Conservation (phyloP, 257 asterid species). For the Nicotiana noctiflora region DNA sequence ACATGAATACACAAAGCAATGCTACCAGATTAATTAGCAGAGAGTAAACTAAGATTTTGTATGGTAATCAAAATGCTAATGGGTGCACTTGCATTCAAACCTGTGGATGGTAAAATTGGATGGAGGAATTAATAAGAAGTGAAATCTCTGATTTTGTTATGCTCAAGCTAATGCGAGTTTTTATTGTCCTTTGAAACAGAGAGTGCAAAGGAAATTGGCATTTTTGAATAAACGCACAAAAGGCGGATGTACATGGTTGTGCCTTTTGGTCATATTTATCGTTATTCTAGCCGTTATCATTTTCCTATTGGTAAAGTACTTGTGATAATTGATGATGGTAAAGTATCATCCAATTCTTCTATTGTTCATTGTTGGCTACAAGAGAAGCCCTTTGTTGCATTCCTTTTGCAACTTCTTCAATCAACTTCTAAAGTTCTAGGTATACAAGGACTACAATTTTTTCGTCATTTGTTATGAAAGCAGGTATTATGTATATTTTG, state of each 20-base stretch:
- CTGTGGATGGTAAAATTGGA: neutral
- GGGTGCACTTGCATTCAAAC: neutral
- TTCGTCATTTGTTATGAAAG: neutral
- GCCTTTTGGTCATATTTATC: slow-evolving; percentile 15
- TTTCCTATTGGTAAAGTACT: slow-evolving; percentile 11
- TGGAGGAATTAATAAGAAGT: neutral
- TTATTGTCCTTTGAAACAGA: neutral
- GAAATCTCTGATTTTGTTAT: neutral
- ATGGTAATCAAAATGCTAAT: neutral
- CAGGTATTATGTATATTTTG: neutral
- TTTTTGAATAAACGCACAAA: slow-evolving; percentile 17
- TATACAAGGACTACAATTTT: neutral
- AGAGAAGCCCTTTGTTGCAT: neutral
- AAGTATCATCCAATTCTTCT: neutral
- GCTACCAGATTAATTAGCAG: neutral
- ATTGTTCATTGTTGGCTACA: neutral
- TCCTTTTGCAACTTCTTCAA: neutral
- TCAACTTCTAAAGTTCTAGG: neutral
- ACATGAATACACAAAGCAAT: neutral
- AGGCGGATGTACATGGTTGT: slow-evolving; percentile 17
- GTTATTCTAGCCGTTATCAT: slow-evolving; percentile 2
- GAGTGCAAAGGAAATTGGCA: slow-evolving; percentile 14
- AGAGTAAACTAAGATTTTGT: neutral
- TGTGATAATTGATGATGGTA: neutral
- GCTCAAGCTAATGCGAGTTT: neutral